Evolutionary conservation across 1,284 basidiomycete genomes (phyloP).

Genomic region (Tausonia pullulans): DNA sequence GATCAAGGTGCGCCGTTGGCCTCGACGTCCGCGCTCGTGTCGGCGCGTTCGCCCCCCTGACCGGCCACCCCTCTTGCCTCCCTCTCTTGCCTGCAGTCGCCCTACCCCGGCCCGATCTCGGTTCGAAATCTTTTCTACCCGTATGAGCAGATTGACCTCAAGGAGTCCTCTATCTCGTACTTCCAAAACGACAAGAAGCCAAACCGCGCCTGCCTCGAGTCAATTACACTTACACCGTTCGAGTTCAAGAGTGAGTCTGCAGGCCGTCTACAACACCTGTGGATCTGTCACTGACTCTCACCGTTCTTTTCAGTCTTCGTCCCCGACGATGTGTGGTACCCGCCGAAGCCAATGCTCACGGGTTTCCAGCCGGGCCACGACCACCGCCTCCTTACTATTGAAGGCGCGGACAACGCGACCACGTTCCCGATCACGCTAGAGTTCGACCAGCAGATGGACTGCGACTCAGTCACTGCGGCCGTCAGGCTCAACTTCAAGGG

Average conservation of each 20-base stretch:
- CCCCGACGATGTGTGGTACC: slow-evolving; percentile 46
- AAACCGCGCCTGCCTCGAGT: slow-evolving; percentile 39
- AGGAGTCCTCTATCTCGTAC: slow-evolving; percentile 52
- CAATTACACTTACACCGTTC: not conserved
- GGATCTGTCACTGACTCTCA: slow-evolving; percentile 37
- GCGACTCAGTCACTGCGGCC: slow-evolving; percentile 49
- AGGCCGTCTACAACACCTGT: no score
- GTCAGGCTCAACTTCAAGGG: slow-evolving; percentile 44
- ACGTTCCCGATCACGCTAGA: slow-evolving; percentile 59
- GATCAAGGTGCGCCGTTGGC: slow-evolving; percentile 42
- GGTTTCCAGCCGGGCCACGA: slow-evolving; percentile 77
- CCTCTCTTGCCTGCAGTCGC: not conserved
- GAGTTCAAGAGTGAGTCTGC: not conserved
- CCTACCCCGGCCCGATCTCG: slow-evolving; percentile 45
- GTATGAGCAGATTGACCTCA: slow-evolving; percentile 58
- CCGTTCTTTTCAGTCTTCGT: slow-evolving; percentile 71
- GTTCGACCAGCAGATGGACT: slow-evolving; percentile 68
- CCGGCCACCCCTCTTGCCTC: not conserved
- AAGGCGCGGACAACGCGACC: slow-evolving; percentile 46
- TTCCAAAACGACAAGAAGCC: slow-evolving; percentile 49
- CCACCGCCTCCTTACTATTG: slow-evolving; percentile 42
- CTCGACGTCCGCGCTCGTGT: no score
- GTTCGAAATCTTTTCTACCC: slow-evolving; percentile 71
- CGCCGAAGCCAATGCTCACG: slow-evolving; percentile 52
- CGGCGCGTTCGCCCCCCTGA: no score